Conservation (phyloP, 495 filamentous ascomycete genomes). For the Immersiella caudata region DNA sequence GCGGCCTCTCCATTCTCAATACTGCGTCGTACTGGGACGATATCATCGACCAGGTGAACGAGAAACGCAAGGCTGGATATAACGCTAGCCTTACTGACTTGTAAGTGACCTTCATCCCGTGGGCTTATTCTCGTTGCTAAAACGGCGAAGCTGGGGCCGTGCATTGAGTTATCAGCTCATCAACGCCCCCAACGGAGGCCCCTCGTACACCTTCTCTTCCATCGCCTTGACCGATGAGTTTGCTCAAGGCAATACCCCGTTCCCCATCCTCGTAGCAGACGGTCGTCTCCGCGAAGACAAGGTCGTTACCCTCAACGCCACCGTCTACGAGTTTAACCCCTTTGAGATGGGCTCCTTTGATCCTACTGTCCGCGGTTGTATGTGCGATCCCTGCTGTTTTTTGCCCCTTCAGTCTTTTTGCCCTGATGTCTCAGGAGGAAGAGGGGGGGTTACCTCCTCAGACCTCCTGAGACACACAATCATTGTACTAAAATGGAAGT, state of each 20-base stretch:
- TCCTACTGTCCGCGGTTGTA: constrained; percentile 77
- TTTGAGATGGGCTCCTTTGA: constrained; percentile 87
- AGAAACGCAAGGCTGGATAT: constrained; percentile 72
- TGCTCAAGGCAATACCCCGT: constrained; percentile 68
- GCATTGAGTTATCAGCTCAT: constrained; percentile 84
- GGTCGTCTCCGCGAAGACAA: constrained; percentile 66
- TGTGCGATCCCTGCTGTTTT: too few relatives aligned
- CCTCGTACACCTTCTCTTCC: constrained; percentile 83
- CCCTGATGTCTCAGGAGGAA: too few relatives aligned
- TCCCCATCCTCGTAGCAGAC: constrained; percentile 83
- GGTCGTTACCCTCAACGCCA: constrained; percentile 73
- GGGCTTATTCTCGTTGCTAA: too few relatives aligned
- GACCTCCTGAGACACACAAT: too few relatives aligned
- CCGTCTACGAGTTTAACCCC: constrained; percentile 84
- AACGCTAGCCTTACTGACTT: constrained; percentile 83
- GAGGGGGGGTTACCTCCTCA: too few relatives aligned
- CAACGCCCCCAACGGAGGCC: constrained; percentile 74
- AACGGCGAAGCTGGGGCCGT: constrained; percentile 63
- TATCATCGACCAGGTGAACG: constrained; percentile 61
- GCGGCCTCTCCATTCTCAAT: constrained; percentile 43
- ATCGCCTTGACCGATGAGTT: constrained; percentile 73
- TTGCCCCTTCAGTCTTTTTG: too few relatives aligned
- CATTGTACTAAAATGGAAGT: too few relatives aligned
- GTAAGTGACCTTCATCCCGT: background rate
- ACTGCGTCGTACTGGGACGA: constrained; percentile 67